Evolutionary conservation across 2,329 filamentous ascomycete genomes (phyloP).

Genomic region (Ambrosiella cleistominuta): DNA sequence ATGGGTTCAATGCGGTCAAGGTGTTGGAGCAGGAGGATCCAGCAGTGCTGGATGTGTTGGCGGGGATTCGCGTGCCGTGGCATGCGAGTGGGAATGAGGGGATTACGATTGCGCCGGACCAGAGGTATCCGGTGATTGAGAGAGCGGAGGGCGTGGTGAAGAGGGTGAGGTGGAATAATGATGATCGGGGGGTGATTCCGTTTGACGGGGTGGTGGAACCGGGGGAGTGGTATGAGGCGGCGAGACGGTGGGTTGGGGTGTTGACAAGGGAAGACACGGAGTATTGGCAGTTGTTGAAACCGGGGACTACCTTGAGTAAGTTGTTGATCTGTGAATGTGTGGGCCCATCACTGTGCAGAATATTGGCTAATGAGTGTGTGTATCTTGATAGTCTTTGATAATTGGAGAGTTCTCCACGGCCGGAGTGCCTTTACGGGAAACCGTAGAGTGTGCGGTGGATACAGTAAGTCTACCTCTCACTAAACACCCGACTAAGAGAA

Average conservation of each 20-base stretch:
- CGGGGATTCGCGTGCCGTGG: conserved; percentile 42
- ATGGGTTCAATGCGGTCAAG: conserved; percentile 60
- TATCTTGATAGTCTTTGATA: conserved; percentile 61
- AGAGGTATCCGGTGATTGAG: conserved; percentile 54
- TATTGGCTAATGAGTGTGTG: not conserved
- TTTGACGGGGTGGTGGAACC: conserved; percentile 31
- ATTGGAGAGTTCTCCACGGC: conserved; percentile 87
- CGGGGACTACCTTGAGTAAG: conserved; percentile 61
- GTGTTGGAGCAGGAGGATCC: conserved; percentile 37
- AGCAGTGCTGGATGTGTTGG: conserved; percentile 39
- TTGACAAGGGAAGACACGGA: conserved; percentile 47
- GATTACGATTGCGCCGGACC: conserved; percentile 58
- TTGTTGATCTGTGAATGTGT: conserved; percentile 13
- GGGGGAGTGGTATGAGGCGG: conserved; percentile 61
- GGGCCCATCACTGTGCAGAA: not conserved
- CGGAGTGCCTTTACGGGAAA: conserved; percentile 67
- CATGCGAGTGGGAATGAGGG: conserved; percentile 85
- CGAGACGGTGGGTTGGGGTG: conserved; percentile 54
- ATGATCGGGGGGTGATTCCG: conserved; percentile 59
- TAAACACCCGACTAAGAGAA: not conserved
- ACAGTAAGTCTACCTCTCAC: conserved; percentile 42
- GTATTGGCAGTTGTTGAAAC: conserved; percentile 65
- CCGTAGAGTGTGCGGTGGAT: conserved; percentile 77
- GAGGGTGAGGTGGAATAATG: conserved; percentile 83
- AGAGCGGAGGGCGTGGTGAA: conserved; percentile 24